Evolutionary conservation across 305 asterid genomes (phyloP).

Genomic region (Fraxinus sp.): DNA sequence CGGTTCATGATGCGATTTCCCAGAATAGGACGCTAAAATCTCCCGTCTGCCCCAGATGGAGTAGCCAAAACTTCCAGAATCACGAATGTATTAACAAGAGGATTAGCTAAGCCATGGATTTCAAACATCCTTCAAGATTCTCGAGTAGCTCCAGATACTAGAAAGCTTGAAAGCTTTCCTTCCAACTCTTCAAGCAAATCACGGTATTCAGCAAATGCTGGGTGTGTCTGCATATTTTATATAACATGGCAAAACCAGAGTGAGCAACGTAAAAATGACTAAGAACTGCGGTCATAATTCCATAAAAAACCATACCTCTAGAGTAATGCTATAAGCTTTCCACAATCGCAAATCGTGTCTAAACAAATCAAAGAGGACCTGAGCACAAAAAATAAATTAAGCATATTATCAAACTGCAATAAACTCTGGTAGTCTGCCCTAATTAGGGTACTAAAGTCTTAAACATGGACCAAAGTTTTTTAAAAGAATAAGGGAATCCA

Average conservation of each 20-base stretch:
- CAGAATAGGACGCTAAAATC: not conserved
- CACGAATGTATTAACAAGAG: not conserved
- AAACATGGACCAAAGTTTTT: too few relatives aligned
- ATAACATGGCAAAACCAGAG: not conserved
- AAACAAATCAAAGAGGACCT: conserved; percentile 93
- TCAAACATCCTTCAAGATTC: conserved; percentile 20
- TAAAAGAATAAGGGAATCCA: not conserved
- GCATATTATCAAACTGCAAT: conserved; percentile 15
- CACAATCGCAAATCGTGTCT: conserved; percentile 82
- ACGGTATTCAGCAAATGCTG: conserved; percentile 66
- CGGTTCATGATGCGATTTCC: not conserved
- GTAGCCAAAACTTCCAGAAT: not conserved
- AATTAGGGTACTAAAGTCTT: not conserved
- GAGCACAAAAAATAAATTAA: conserved; percentile 23
- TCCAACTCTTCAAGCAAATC: conserved; percentile 90
- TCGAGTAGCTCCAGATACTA: not conserved
- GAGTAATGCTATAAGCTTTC: conserved; percentile 79
- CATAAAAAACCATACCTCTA: conserved; percentile 54
- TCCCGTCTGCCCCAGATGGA: not conserved
- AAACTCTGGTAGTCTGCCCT: not conserved
- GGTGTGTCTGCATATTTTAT: conserved; percentile 54
- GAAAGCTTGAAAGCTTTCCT: conserved; percentile 39
- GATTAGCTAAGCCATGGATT: conserved; percentile 16
- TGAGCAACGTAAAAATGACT: conserved; percentile 7
- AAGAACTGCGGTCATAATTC: conserved; percentile 4